These are phyloP conservation scores for Phialophora expanda DNA, from an alignment of 2,329 filamentous ascomycete genomes.

Conservation along the genomic window DNA sequence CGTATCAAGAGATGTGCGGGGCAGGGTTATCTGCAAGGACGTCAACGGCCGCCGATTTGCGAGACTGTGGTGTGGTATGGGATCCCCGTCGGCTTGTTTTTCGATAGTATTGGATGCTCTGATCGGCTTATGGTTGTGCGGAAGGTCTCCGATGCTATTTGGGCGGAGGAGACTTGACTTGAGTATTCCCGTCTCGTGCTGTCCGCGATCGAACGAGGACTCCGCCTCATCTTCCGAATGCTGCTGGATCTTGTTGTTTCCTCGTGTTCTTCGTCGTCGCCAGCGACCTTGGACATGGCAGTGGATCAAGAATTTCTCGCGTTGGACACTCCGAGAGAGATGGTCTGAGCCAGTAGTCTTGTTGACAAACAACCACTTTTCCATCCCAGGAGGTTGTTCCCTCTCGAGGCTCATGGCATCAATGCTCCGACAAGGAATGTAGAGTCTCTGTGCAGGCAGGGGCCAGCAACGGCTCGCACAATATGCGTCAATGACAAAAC, in stretches of 20 bases:
- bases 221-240: background rate
- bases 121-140: too few relatives aligned
- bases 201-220: too few relatives aligned
- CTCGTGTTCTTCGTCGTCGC: background rate
- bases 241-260: background rate
- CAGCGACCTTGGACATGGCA: constrained; percentile 1
- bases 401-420: background rate
- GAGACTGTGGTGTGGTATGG: too few relatives aligned
- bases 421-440: too few relatives aligned
- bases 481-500: too few relatives aligned
- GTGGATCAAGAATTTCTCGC: constrained; percentile 5
- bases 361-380: background rate
- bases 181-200: too few relatives aligned
- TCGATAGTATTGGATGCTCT: too few relatives aligned
- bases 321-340: background rate
- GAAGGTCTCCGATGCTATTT: too few relatives aligned
- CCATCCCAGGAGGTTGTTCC: background rate
- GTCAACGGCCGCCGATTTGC: background rate
- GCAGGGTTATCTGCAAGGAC: background rate
- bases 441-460: too few relatives aligned
- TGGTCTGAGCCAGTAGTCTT: background rate
- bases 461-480: too few relatives aligned
- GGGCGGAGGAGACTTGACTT: too few relatives aligned
- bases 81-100: too few relatives aligned
- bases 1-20: background rate